Evolutionary conservation across 2,329 filamentous ascomycete genomes (phyloP), one percentile per base, ranked within the genome.

Genomic region (Botrytis byssoidea): DNA sequence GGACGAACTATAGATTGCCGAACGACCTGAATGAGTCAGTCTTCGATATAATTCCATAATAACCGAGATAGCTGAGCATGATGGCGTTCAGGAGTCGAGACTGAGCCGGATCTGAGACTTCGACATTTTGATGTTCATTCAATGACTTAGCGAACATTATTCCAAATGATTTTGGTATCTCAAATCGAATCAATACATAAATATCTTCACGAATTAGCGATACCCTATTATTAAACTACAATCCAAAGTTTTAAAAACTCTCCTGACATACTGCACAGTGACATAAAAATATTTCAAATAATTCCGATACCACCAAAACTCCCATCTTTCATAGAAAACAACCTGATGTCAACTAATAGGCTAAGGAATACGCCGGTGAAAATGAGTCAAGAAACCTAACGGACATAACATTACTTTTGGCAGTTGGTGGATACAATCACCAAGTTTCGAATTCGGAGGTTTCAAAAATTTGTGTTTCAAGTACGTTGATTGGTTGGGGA

Each of bases 1-100:
- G 75, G 71, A 82, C 74, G 81, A 82, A 74, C 71, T 83, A 35
- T 80, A 79, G 51, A 63, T 44, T 16, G 42, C 29, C 16, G 16
- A 72, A 71, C 22, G 48, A 64, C 20, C 4, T 40, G 10, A n/a
- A 71, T 51, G 25, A 20, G 32, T 29, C 16, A 42, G 48, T 42
- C 9, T 69, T 16, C n/a, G 16, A 42, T 44, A 57, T 6, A 42
- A 32, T 42, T 59, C 18, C 32, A 40, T 20, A 22, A 14, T 37
- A n/a, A 20, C n/a, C 37, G 9, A 22, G 35, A 40, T 18, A n/a
- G 25, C 22, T 18, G 22, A 40, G 35, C 25, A 18, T n/a, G 4
- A 63, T 22, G 12, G 35, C 37, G 59, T 61, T 61, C 35, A 61
- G 32, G 25, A 29, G 60, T 42, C 60, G 37, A 40, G 51, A 57